phyloP scores from a whole-genome alignment of 352 stramenopile species.

The Phytophthora pinifolia region DNA sequence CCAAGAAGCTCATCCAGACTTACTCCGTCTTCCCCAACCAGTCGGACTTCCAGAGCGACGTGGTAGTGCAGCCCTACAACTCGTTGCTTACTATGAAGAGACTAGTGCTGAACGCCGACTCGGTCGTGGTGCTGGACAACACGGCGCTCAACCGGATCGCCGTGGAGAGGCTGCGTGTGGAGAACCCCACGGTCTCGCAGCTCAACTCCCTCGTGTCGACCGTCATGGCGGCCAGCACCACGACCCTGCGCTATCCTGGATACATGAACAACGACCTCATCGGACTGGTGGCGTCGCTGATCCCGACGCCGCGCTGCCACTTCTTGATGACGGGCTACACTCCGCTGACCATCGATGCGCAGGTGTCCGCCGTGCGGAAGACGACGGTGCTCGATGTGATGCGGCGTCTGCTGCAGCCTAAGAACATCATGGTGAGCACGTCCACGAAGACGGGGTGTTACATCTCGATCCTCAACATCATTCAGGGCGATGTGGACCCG shows the following conservation, averaged over 20 bases:
- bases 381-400: conserved; percentile 99
- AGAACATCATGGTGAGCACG: conserved; percentile 99
- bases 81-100: conserved; percentile 99
- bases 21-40: conserved; percentile 99
- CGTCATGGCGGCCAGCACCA: conserved; percentile 99
- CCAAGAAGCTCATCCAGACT: conserved; percentile 99
- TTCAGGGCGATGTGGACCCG: conserved; percentile 98
- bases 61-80: conserved; percentile 99
- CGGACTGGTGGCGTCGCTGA: conserved; percentile 96
- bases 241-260: conserved; percentile 95
- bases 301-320: conserved; percentile 98
- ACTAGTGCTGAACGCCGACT: conserved; percentile 98
- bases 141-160: conserved; percentile 97
- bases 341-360: conserved; percentile 94
- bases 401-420: conserved; percentile 93
- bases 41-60: conserved; percentile 92
- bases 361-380: conserved; percentile 94
- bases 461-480: conserved; percentile 99
- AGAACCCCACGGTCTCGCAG: conserved; percentile 96
- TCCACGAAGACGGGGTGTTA: conserved; percentile 97
- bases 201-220: conserved; percentile 98
- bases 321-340: conserved; percentile 99
- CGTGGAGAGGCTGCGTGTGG: conserved; percentile 93
- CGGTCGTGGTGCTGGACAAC: conserved; percentile 99
- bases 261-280: conserved; percentile 99